A percentile compares a stretch with the other conserved stretches of the same genome.
Conservation (phyloP, 2,329 filamentous ascomycete species). For the Epichloe sp. region DNA sequence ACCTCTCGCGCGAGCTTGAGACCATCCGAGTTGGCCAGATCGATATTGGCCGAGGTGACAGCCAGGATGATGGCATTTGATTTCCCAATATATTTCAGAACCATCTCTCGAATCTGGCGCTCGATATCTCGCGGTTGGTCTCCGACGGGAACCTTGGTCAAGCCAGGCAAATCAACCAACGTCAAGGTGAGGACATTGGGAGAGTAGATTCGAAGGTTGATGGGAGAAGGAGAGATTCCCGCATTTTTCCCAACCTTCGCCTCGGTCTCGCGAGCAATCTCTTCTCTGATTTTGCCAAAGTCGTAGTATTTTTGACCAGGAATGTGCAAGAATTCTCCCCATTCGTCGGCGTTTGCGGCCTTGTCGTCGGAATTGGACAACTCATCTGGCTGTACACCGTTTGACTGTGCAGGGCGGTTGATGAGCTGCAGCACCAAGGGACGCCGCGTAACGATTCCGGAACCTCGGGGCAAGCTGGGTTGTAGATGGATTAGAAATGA, state of each 20-base stretch:
- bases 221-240: slow-evolving; percentile 90
- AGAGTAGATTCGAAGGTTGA: slow-evolving; percentile 97
- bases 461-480: slow-evolving; percentile 79
- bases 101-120: slow-evolving; percentile 93
- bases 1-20: slow-evolving; percentile 93
- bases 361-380: slow-evolving; percentile 60
- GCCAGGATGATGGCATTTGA: slow-evolving; percentile 96
- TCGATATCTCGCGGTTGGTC: slow-evolving; percentile 96
- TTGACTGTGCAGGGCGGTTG: slow-evolving; percentile 67
- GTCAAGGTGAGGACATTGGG: slow-evolving; percentile 96
- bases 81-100: slow-evolving; percentile 96
- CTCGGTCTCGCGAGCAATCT: slow-evolving; percentile 94
- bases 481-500: slow-evolving; percentile 2
- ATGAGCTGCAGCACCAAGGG: slow-evolving; percentile 96
- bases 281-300: slow-evolving; percentile 96
- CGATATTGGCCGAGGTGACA: slow-evolving; percentile 91
- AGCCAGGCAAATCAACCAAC: slow-evolving; percentile 85
- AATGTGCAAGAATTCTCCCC: slow-evolving; percentile 97
- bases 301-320: slow-evolving; percentile 96
- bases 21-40: slow-evolving; percentile 97
- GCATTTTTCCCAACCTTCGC: slow-evolving; percentile 92
- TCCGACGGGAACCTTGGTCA: slow-evolving; percentile 93
- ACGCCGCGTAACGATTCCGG: slow-evolving; percentile 91
- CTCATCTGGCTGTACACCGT: slow-evolving; percentile 58
- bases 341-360: slow-evolving; percentile 86